phyloP scores from a whole-genome alignment of 2,329 filamentous ascomycete genomes.

The Chrysoporthe puriensis region DNA sequence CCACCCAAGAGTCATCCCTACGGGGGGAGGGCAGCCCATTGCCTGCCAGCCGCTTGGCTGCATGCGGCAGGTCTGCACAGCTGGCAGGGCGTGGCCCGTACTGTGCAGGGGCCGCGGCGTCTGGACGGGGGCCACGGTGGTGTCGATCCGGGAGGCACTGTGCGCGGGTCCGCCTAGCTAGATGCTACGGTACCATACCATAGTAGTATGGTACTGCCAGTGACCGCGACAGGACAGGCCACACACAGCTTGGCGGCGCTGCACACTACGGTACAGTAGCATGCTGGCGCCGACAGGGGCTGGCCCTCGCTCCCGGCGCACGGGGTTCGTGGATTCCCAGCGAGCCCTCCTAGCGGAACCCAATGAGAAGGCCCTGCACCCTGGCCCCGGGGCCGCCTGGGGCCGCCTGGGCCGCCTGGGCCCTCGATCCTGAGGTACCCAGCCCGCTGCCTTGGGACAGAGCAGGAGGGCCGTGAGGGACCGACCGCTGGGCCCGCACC shows the following conservation, averaged over 20 bases:
- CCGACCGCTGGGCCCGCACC: background rate
- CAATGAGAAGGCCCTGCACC: constrained; percentile 4
- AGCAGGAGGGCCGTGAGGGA: background rate
- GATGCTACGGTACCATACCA: background rate
- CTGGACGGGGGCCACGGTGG: background rate
- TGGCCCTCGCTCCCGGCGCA: background rate
- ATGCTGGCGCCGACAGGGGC: background rate
- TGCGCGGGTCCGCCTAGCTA: background rate
- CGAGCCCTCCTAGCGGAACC: constrained; percentile 12
- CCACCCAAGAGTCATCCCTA: background rate
- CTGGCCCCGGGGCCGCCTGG: background rate
- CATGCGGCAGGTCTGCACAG: constrained; percentile 1
- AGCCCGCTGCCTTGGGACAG: constrained; percentile 7
- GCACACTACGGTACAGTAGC: background rate
- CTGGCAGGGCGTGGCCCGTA: background rate
- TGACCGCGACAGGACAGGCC: too few relatives aligned
- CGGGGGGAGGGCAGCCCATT: background rate
- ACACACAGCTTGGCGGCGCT: too few relatives aligned
- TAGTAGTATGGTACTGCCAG: background rate
- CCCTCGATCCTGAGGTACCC: constrained; percentile 4
- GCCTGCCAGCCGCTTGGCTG: background rate
- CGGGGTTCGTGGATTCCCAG: background rate
- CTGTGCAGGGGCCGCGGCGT: too few relatives aligned
- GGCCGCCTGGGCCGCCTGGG: background rate
- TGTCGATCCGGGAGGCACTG: background rate